These are phyloP conservation scores for Takakia lepidozioides DNA, from an alignment of 225 moss, liverwort and hornwort species.

Conservation along the genomic window DNA sequence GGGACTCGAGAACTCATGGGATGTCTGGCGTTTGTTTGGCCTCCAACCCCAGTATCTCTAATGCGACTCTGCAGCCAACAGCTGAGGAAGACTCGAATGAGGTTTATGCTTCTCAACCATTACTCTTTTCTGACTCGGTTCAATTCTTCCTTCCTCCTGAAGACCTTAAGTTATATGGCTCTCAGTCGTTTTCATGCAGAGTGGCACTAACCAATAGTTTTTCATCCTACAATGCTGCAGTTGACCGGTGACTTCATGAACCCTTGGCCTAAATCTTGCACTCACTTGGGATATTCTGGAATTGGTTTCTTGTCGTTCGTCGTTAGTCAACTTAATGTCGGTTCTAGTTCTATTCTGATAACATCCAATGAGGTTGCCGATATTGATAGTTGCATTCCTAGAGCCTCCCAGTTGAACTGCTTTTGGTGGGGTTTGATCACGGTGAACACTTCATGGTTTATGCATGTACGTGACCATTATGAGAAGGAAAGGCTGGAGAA, in stretches of 20 bases:
- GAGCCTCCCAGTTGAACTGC: too few relatives aligned
- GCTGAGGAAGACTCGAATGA: conserved; percentile 11
- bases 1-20: too few relatives aligned
- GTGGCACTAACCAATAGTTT: too few relatives aligned
- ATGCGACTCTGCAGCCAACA: conserved; percentile 11
- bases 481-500: not conserved
- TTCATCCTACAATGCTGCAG: not conserved
- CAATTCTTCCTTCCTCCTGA: not conserved
- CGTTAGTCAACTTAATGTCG: too few relatives aligned
- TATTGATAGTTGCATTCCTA: not conserved
- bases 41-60: conserved; percentile 10
- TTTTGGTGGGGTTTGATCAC: too few relatives aligned
- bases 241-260: not conserved
- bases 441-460: not conserved
- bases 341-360: too few relatives aligned
- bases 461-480: not conserved
- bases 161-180: too few relatives aligned
- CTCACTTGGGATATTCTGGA: too few relatives aligned
- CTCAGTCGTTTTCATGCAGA: too few relatives aligned
- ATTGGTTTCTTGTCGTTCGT: too few relatives aligned
- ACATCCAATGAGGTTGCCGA: too few relatives aligned
- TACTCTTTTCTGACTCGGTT: not conserved
- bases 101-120: conserved; percentile 8
- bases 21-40: conserved; percentile 8
- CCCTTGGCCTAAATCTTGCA: not conserved